A percentile compares a stretch with the other conserved stretches of the same genome.
Evolutionary conservation across 2,329 filamentous ascomycete genomes (phyloP).

Genomic region (Colletotrichum lindemuthianum): DNA sequence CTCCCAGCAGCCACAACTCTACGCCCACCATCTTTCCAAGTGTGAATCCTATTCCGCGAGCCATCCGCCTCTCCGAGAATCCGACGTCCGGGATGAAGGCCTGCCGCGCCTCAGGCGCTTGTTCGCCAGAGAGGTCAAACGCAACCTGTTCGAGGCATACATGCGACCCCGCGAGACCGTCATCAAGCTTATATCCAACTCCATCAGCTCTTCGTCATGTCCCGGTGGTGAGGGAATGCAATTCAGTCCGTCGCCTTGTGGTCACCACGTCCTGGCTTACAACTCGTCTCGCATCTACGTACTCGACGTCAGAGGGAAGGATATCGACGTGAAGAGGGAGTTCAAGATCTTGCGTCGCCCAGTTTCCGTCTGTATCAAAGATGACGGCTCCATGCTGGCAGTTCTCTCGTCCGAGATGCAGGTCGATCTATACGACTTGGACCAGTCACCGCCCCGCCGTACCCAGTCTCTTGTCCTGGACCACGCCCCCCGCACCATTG

Average conservation of each 20-base stretch:
- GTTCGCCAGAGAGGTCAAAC: conserved; percentile 77
- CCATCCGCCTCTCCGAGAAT: conserved; percentile 51
- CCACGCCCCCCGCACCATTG: conserved; percentile 80
- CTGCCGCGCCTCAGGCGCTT: conserved; percentile 70
- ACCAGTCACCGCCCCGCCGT: conserved; percentile 70
- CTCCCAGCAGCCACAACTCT: conserved; percentile 72
- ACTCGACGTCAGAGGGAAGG: conserved; percentile 71
- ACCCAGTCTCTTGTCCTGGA: conserved; percentile 81
- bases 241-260: conserved; percentile 81
- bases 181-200: conserved; percentile 84
- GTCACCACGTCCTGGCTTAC: conserved; percentile 79
- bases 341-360: conserved; percentile 83
- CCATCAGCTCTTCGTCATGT: conserved; percentile 83
- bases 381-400: conserved; percentile 79
- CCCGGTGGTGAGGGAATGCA: conserved; percentile 88
- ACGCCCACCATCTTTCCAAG: conserved; percentile 68
- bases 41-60: conserved; percentile 68
- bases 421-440: conserved; percentile 85
- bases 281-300: conserved; percentile 88
- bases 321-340: conserved; percentile 76
- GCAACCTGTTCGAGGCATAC: conserved; percentile 82
- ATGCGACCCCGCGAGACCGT: conserved; percentile 75
- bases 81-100: conserved; percentile 55
- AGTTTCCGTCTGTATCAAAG: conserved; percentile 79
- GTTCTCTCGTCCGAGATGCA: conserved; percentile 85